A percentile compares a stretch with the other conserved stretches of the same genome.
phyloP scores from a whole-genome alignment of 2,329 filamentous ascomycete genomes.

The Magnaporthiopsis incrustans region DNA sequence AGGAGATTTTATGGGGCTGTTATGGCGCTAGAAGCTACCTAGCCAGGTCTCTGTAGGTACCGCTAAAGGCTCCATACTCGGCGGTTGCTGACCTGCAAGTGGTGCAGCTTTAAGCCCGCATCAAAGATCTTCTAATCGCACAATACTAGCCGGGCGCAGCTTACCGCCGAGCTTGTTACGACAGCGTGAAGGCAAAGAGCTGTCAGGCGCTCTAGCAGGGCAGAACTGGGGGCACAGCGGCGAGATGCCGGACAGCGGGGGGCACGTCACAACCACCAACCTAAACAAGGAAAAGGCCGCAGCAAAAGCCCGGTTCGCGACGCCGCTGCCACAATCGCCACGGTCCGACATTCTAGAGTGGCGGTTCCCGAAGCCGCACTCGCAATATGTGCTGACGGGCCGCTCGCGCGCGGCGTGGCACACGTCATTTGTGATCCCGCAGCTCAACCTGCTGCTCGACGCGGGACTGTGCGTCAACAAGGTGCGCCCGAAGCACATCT shows the following conservation, averaged over 20 bases:
- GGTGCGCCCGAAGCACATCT: slow-evolving; percentile 38
- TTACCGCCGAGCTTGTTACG: background rate
- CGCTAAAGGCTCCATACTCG: too few relatives aligned
- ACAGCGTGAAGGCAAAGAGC: background rate
- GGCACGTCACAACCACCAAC: background rate
- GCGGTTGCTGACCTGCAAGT: too few relatives aligned
- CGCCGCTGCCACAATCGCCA: slow-evolving; percentile 33
- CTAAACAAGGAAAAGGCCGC: background rate
- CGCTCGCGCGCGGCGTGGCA: slow-evolving; percentile 42
- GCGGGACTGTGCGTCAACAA: slow-evolving; percentile 38
- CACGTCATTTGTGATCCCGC: slow-evolving; percentile 41
- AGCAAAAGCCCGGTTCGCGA: slow-evolving; percentile 26
- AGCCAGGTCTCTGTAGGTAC: too few relatives aligned
- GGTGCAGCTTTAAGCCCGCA: too few relatives aligned
- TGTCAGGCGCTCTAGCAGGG: background rate
- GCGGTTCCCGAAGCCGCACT: slow-evolving; percentile 34
- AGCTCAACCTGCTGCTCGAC: slow-evolving; percentile 41
- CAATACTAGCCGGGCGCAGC: too few relatives aligned
- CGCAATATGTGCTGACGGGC: slow-evolving; percentile 34
- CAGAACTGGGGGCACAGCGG: background rate
- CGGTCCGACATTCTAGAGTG: slow-evolving; percentile 37
- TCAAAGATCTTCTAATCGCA: background rate
- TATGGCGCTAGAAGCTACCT: too few relatives aligned
- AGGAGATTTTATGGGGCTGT: too few relatives aligned
- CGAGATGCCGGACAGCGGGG: background rate